Conservation (phyloP, 352 stramenopile genomes). For the Pythium insidiosum region DNA sequence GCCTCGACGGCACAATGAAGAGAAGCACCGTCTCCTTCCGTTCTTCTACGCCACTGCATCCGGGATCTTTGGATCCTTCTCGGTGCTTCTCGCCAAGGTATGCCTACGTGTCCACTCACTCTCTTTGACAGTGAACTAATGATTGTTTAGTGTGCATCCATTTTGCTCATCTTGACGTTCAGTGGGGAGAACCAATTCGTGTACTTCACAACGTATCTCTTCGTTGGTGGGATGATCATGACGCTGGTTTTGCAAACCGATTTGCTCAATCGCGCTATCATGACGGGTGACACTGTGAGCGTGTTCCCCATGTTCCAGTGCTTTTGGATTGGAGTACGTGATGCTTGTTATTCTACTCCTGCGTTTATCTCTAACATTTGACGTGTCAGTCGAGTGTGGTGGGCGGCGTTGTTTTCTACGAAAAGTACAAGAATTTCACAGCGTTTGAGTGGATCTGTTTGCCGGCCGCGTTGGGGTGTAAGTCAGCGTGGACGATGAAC, state of each 20-base stretch:
- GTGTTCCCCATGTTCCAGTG: conserved; percentile 87
- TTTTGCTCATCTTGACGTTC: conserved; percentile 73
- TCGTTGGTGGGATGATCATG: conserved; percentile 73
- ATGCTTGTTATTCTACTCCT: too few species aligned
- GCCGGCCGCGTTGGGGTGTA: conserved; percentile 68
- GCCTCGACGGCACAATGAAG: conserved; percentile 38
- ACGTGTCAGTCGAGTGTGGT: conserved; percentile 73
- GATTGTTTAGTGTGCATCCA: conserved; percentile 49
- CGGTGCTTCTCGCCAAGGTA: conserved; percentile 75
- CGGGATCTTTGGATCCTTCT: conserved; percentile 80
- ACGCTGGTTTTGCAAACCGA: conserved; percentile 81
- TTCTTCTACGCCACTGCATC: conserved; percentile 80
- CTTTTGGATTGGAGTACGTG: conserved; percentile 80
- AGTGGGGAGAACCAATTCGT: conserved; percentile 78
- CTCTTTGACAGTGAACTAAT: too few species aligned
- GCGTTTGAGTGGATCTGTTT: conserved; percentile 78
- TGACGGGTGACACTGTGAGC: conserved; percentile 75
- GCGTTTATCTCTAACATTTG: too few species aligned
- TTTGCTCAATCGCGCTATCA: conserved; percentile 78
- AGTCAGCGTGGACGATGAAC: too few species aligned
- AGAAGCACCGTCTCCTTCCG: conserved; percentile 54
- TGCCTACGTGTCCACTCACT: not conserved
- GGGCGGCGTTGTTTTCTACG: conserved; percentile 78
- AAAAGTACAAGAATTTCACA: conserved; percentile 75
- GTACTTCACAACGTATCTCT: conserved; percentile 80